Percentiles rank a stretch among this genome's conserved stretches.
phyloP scores from a whole-genome alignment of 371 early-diverging fungal genomes.

The Mucor piriformis region DNA sequence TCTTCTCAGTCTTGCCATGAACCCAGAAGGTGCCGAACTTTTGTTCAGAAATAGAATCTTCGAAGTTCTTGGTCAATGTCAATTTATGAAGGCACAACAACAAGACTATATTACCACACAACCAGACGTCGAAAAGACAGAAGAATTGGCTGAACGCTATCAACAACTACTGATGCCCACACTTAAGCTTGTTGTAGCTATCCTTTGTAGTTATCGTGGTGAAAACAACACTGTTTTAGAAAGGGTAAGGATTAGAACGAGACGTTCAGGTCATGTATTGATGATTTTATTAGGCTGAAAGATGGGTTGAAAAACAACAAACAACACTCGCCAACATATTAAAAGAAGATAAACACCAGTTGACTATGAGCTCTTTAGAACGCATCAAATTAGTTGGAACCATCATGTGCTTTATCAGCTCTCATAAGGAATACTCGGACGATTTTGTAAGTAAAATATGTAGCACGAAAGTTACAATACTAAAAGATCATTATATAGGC shows the following conservation, averaged over 20 bases:
- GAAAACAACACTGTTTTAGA: slow-evolving; percentile 51
- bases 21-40: slow-evolving; percentile 74
- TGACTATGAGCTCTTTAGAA: slow-evolving; percentile 45
- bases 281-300: slow-evolving; percentile 41
- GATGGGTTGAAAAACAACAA: slow-evolving; percentile 67
- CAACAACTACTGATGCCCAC: slow-evolving; percentile 65
- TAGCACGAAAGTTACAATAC: background rate
- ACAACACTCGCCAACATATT: slow-evolving; percentile 62
- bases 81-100: slow-evolving; percentile 45
- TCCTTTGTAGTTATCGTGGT: slow-evolving; percentile 56
- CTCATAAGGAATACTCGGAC: slow-evolving; percentile 38
- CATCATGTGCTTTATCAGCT: slow-evolving; percentile 43
- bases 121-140: background rate
- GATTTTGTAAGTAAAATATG: slow-evolving; percentile 34
- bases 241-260: slow-evolving; percentile 36
- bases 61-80: slow-evolving; percentile 76
- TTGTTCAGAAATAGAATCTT: slow-evolving; percentile 77
- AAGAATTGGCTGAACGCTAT: slow-evolving; percentile 50
- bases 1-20: slow-evolving; percentile 76
- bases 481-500: slow-evolving; percentile 6
- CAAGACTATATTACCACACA: background rate
- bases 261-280: background rate
- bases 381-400: slow-evolving; percentile 48
- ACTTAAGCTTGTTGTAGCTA: slow-evolving; percentile 61
- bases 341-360: slow-evolving; percentile 41